Conservation (phyloP, 2,329 filamentous ascomycete genomes). For the Coccinonectria pachysandricola region DNA sequence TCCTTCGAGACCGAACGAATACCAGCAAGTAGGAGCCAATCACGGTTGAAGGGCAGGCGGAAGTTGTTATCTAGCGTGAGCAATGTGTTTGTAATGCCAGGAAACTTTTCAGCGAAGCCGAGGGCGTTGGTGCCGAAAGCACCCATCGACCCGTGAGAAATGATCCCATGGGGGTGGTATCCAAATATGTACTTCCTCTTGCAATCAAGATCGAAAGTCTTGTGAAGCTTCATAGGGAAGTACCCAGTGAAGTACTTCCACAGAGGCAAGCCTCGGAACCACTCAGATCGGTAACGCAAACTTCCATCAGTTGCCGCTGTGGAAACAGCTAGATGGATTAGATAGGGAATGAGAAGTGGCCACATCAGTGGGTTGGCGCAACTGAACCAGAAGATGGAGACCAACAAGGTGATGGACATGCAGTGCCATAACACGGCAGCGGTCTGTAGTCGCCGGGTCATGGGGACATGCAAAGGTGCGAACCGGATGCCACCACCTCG, state of each 20-base stretch:
- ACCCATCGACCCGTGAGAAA: conserved; percentile 89
- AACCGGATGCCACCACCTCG: conserved; percentile 57
- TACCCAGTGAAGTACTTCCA: conserved; percentile 91
- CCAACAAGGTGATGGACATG: conserved; percentile 56
- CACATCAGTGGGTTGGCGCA: conserved; percentile 88
- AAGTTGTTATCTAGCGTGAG: conserved; percentile 96
- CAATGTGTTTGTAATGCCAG: conserved; percentile 87
- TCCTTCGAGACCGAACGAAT: conserved; percentile 83
- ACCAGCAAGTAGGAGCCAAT: conserved; percentile 86
- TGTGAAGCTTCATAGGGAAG: conserved; percentile 82
- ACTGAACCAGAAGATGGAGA: conserved; percentile 80
- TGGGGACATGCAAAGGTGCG: conserved; percentile 67
- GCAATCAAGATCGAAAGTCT: conserved; percentile 66
- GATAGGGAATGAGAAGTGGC: conserved; percentile 67
- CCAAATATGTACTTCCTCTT: conserved; percentile 93
- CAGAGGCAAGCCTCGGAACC: conserved; percentile 60
- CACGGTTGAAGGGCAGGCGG: conserved; percentile 82
- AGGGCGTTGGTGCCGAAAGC: conserved; percentile 86
- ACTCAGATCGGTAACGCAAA: conserved; percentile 63
- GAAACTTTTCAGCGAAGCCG: conserved; percentile 78
- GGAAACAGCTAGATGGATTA: conserved; percentile 75
- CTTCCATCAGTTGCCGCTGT: conserved; percentile 66
- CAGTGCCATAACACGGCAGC: conserved; percentile 67
- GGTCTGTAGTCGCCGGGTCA: conserved; percentile 64
- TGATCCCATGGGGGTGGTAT: conserved; percentile 96